Evolutionary conservation across 2,329 filamentous ascomycete genomes (phyloP).

Genomic region (Monilinia fructigena): DNA sequence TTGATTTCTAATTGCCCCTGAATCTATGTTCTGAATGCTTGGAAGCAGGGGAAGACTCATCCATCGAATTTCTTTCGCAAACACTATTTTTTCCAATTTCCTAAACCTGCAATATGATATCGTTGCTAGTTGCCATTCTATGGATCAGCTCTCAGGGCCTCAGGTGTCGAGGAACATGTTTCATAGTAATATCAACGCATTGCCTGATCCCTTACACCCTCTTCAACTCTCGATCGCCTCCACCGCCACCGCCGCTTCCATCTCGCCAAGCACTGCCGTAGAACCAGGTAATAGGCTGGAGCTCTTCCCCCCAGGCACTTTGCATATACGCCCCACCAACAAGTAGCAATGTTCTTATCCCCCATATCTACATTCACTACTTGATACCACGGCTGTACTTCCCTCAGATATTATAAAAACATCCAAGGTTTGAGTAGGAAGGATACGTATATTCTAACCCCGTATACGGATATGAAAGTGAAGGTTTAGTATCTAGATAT

Average conservation of each 20-base stretch:
- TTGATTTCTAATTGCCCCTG: not conserved
- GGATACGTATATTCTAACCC: not conserved
- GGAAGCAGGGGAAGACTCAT: not conserved
- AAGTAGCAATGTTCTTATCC: not conserved
- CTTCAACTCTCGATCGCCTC: not conserved
- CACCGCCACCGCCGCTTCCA: not conserved
- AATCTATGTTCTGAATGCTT: not conserved
- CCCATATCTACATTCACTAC: not conserved
- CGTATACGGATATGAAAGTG: not conserved
- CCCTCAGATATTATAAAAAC: not conserved
- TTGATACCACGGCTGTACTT: not conserved
- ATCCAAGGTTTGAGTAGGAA: not conserved
- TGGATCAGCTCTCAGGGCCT: not conserved
- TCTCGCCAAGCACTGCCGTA: not conserved
- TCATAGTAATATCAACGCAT: not conserved
- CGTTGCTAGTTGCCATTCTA: not conserved
- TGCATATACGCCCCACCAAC: not conserved
- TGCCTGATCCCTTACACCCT: not conserved
- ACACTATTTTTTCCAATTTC: not conserved
- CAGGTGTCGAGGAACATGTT: not conserved
- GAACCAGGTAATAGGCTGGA: not conserved
- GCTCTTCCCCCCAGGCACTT: not conserved
- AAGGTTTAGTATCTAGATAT: not conserved
- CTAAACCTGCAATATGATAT: not conserved
- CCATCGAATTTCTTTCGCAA: not conserved